Evolutionary conservation across 106 monocot species (phyloP).

Genomic region (Cymbidium sinense): DNA sequence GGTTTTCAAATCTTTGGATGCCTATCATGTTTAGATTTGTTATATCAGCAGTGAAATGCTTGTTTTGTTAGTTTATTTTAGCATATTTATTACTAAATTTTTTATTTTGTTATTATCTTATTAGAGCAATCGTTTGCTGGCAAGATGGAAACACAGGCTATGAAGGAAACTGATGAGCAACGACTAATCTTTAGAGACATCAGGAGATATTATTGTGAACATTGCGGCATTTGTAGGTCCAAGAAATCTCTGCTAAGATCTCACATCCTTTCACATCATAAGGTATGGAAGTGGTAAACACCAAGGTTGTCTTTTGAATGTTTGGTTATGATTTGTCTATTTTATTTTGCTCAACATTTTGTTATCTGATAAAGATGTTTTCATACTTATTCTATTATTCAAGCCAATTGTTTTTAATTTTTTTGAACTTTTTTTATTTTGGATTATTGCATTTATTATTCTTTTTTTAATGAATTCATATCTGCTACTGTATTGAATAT

Average conservation of each 20-base stretch:
- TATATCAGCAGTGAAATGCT: too few species aligned
- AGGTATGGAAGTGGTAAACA: constrained; percentile 25
- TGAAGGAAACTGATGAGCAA: not conserved
- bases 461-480: not conserved
- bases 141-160: constrained; percentile 4
- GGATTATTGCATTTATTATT: not conserved
- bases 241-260: constrained; percentile 59
- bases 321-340: too few species aligned
- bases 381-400: too few species aligned
- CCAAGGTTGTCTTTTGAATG: too few species aligned
- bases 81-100: not conserved
- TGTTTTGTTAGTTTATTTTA: not conserved
- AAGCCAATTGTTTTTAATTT: too few species aligned
- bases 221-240: constrained; percentile 65
- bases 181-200: constrained; percentile 29
- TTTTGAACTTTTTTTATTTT: too few species aligned
- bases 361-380: too few species aligned
- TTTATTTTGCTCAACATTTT: not conserved
- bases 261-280: constrained; percentile 42
- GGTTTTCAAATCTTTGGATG: too few species aligned
- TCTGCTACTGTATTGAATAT: not conserved
- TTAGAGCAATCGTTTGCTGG: not conserved
- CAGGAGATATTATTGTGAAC: constrained; percentile 58
- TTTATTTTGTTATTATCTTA: not conserved
- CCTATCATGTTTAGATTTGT: too few species aligned